Evolutionary conservation across 1,284 basidiomycete species (phyloP).

Genomic region (Trichosporon sp.): DNA sequence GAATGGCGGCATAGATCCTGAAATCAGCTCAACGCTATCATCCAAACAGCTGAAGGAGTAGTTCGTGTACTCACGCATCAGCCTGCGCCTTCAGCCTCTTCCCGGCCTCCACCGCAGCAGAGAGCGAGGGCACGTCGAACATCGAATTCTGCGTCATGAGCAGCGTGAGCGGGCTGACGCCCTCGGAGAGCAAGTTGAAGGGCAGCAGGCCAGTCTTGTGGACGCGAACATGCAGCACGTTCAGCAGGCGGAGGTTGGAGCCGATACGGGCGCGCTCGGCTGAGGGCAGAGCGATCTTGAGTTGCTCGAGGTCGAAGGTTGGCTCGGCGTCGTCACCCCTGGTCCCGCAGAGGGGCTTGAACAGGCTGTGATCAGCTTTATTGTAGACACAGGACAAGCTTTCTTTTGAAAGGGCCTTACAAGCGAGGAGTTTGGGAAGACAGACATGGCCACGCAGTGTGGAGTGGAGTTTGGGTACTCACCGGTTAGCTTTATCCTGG

Average conservation of each 20-base stretch:
- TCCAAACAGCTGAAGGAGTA: no score
- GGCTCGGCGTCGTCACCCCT: neutral
- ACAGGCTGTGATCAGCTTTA: neutral
- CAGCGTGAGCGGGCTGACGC: neutral
- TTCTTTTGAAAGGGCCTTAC: no score
- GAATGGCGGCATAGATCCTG: no score
- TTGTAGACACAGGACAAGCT: no score
- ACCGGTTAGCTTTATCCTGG: neutral
- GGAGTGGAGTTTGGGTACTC: neutral
- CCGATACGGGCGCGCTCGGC: neutral
- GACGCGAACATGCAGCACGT: neutral
- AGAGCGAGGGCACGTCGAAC: neutral
- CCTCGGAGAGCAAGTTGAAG: neutral
- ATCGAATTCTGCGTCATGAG: neutral
- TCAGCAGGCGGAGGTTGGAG: neutral
- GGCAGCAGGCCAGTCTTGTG: neutral
- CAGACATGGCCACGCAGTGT: no score
- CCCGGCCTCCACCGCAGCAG: neutral
- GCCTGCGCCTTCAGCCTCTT: neutral
- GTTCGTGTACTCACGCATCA: neutral
- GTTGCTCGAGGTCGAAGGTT: neutral
- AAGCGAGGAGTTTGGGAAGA: no score
- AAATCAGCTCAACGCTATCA: no score
- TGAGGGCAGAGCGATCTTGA: neutral
- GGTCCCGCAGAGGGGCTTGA: neutral